Evolutionary conservation across 1,284 basidiomycete species (phyloP), one percentile per base, ranked within the genome.

Genomic region (Sporisorium sorghi): DNA sequence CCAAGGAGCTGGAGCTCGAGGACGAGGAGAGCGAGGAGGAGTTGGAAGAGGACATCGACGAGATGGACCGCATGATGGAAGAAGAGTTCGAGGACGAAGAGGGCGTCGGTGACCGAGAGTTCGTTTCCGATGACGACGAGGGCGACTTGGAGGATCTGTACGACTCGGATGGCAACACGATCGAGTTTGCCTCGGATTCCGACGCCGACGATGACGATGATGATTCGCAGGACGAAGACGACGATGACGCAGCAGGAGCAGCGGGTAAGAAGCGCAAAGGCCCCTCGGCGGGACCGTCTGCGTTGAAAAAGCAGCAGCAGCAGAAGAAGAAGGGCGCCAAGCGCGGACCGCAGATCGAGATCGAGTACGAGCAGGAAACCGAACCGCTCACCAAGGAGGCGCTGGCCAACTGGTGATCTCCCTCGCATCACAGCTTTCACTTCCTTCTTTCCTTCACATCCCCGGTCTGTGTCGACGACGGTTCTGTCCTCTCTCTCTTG

Each of bases 331-430:
- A 32, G 42, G n/a, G 19, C 7, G 52, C 40, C 19, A 70, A 64
- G 26, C 62, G 58, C 21, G 77, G 65, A 24, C 91, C 93, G 9
- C 89, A 90, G 74, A 91, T 98, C 84, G 82, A 84, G 55, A 91
- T 97, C 85, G 95, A 97, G 86, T 96, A 97, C 89, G 95, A 95
- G 83, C 89, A 91, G 77, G 93, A 97, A 86, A 88, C 92, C 82
- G 93, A 93, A 85, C 87, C 87, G n/a, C 83, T 88, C 51, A 86
- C 86, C 35, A 85, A 86, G 61, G 64, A 85, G 39, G 60, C 84
- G 44, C 43, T 85, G 40, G 54, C 84, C 48, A 66, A 77, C 19
- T 84, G 83, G 83, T 84, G 26, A 58, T 42, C 33, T 1, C 19
- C 35, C n/a, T n/a, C n/a, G n/a, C n/a, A n/a, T n/a, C n/a, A n/a